Base-by-base conservation (phyloP, 2,329 filamentous ascomycete species). In the Venturia aucupariae region DNA sequence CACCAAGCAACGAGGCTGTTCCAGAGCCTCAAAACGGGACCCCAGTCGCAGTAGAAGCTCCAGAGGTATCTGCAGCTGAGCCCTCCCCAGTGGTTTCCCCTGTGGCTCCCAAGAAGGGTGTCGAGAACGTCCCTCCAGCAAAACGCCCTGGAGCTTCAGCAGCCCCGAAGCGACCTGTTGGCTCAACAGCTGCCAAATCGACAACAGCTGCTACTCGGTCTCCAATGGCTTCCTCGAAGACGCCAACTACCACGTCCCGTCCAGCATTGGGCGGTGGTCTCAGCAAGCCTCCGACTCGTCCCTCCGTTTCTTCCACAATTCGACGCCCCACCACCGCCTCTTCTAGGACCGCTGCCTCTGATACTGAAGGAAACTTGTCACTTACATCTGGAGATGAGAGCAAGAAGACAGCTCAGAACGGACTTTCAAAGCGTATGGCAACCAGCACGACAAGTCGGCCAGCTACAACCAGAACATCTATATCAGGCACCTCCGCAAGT, bases 311-410 rank as follows among this genome's bases (percentile, higher is more conserved):
- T 15, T 57, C 62, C 2, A 38, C 61, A 38, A 17, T 32, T 27
- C 46, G 62, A 41, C 62, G 62, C 35, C 39, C 39, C 57, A 60
- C 59, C 27, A 63, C 61, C 61, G 48, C 38, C 11, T 60, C 35
- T 30, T 64, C 62, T 4, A 64, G 19, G 24, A 35, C 46, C 17
- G 57, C 62, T 10, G 41, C 51, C 13, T 64, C 62, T 32, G 51
- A 59, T 44, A 39, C 46, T 10, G 62, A 64, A 17, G 39, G 38
- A 38, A 42, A 60, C 22, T 15, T 41, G 35, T 64, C 63, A 27
- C 57, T 64, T 27, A 64, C 63, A 22, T 64, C 63, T 44, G 63
- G 63, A 15, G 63, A 64, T 24, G 63, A 64, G 44, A 46, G 38
- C 32, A 64, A 61, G 59, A 62, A 46, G 55, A 62, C 55, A 19